Evolutionary conservation across 2,329 filamentous ascomycete genomes (phyloP).

Genomic region (Pestalotiopsis sp.): DNA sequence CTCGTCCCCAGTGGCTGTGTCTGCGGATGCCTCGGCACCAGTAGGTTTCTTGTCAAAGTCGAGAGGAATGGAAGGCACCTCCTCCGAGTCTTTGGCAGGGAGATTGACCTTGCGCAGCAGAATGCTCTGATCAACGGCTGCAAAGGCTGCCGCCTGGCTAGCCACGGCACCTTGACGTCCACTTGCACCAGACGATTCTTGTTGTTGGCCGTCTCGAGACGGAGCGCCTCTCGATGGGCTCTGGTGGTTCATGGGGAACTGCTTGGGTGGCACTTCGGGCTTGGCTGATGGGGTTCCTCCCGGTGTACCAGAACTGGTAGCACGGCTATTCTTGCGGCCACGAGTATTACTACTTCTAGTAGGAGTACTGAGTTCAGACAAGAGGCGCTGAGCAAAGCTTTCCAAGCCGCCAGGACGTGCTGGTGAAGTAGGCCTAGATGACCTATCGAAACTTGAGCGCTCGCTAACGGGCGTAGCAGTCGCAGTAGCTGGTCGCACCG

Average conservation of each 20-base stretch:
- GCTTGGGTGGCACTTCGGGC: slow-evolving; percentile 43
- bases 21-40: slow-evolving; percentile 25
- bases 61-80: slow-evolving; percentile 51
- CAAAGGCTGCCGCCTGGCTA: slow-evolving; percentile 61
- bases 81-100: slow-evolving; percentile 34
- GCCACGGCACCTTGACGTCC: slow-evolving; percentile 38
- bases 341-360: slow-evolving; percentile 53
- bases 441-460: slow-evolving; percentile 46
- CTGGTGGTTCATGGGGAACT: slow-evolving; percentile 41
- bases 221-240: slow-evolving; percentile 34
- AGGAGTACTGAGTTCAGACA: slow-evolving; percentile 61
- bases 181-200: slow-evolving; percentile 26
- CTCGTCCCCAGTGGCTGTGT: slow-evolving; percentile 18
- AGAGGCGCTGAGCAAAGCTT: slow-evolving; percentile 63
- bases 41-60: slow-evolving; percentile 37
- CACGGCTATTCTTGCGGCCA: slow-evolving; percentile 44
- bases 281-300: slow-evolving; percentile 36
- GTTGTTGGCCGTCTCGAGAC: slow-evolving; percentile 32
- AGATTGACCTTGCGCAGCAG: slow-evolving; percentile 57
- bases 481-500: slow-evolving; percentile 26
- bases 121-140: slow-evolving; percentile 66
- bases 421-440: slow-evolving; percentile 50
- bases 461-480: slow-evolving; percentile 35
- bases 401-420: slow-evolving; percentile 58
- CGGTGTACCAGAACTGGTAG: slow-evolving; percentile 27